Percentiles rank a stretch among this genome's conserved stretches.
Conservation (phyloP, 225 moss, liverwort and hornwort genomes). For the Anthoceros angustus region DNA sequence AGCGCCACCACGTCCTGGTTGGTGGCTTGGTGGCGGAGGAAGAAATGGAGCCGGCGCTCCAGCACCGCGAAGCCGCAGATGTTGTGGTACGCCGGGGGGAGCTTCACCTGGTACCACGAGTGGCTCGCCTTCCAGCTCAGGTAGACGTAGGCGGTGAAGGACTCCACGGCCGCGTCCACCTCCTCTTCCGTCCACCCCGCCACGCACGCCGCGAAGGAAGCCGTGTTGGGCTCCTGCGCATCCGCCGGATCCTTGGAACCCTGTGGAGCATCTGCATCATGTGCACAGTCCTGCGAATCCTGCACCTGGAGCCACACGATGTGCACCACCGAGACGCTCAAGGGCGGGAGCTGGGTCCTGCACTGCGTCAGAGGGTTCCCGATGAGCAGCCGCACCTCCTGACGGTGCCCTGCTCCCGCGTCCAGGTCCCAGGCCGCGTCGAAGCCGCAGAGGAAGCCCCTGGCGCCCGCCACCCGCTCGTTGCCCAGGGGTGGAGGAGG, state of each 20-base stretch:
- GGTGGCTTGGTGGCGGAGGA: not conserved
- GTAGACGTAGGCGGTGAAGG: not conserved
- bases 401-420: not conserved
- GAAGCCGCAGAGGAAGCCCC: not conserved
- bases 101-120: not conserved
- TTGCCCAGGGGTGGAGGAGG: not conserved
- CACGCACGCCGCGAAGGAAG: not conserved
- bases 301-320: not conserved
- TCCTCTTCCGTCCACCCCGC: constrained; percentile 1
- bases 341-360: not conserved
- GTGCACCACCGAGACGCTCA: not conserved
- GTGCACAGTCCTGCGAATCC: not conserved
- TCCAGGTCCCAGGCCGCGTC: not conserved
- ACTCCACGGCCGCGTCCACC: not conserved
- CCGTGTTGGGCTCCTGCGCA: not conserved
- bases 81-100: not conserved
- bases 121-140: not conserved
- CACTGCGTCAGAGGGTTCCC: not conserved
- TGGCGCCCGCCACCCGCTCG: not conserved
- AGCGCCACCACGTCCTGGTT: not conserved
- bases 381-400: not conserved
- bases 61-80: not conserved
- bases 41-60: not conserved
- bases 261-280: not conserved
- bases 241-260: not conserved